phyloP scores from a whole-genome alignment of 371 early-diverging fungal genomes.

The Lichtheimia hyalospora region DNA sequence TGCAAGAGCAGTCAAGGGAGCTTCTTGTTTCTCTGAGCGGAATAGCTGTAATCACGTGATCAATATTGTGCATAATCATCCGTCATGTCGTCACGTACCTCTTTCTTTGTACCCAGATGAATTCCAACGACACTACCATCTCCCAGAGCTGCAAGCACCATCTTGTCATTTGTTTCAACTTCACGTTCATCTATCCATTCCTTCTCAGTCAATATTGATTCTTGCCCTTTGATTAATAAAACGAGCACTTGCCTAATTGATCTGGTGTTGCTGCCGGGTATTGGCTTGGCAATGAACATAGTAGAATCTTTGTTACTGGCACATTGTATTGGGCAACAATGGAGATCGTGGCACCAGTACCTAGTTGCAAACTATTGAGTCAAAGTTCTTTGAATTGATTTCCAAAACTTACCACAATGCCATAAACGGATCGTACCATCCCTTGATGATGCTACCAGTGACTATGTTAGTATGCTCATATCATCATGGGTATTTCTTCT shows the following conservation, averaged over 20 bases:
- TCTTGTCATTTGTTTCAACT: constrained; percentile 50
- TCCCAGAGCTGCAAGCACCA: constrained; percentile 47
- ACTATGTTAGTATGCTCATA: not conserved
- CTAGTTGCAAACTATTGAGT: constrained; percentile 4
- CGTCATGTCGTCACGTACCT: constrained; percentile 32
- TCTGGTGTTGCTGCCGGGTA: constrained; percentile 15
- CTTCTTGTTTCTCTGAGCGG: too few species aligned
- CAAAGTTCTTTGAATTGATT: not conserved
- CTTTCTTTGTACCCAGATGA: constrained; percentile 54
- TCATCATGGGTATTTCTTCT: not conserved
- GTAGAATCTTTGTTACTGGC: constrained; percentile 36
- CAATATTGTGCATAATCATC: not conserved
- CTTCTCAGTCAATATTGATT: too few species aligned
- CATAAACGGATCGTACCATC: constrained; percentile 59
- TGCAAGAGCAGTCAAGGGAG: constrained; percentile 21
- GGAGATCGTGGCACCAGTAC: constrained; percentile 40
- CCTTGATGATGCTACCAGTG: constrained; percentile 47
- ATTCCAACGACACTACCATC: constrained; percentile 49
- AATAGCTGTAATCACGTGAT: not conserved
- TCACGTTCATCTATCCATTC: constrained; percentile 43
- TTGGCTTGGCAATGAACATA: constrained; percentile 25
- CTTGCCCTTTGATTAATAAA: too few species aligned
- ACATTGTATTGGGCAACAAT: constrained; percentile 29
- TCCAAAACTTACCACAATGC: constrained; percentile 49
- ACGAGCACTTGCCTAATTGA: constrained; percentile 17